phyloP scores from a whole-genome alignment of 2,329 filamentous ascomycete genomes.

The Verticillium nubilum region DNA sequence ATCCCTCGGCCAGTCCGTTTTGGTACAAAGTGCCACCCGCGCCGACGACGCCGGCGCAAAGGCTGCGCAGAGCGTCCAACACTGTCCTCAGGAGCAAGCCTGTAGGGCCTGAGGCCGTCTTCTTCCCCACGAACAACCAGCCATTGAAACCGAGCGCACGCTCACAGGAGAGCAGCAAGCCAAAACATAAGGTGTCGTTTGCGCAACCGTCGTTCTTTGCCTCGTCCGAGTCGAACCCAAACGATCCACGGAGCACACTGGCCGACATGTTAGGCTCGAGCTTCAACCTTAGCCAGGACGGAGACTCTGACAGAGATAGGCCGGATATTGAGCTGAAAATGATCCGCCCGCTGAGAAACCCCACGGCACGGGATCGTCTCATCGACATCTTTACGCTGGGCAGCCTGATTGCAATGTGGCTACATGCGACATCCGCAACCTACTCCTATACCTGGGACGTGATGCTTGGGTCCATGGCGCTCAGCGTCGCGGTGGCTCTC shows the following conservation, averaged over 20 bases:
- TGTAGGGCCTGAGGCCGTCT: constrained; percentile 40
- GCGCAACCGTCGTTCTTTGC: constrained; percentile 59
- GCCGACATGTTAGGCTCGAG: constrained; percentile 38
- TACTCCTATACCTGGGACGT: constrained; percentile 11
- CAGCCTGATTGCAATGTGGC: constrained; percentile 7
- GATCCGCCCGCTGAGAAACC: background rate
- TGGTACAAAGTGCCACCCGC: constrained; percentile 66
- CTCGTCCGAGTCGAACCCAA: constrained; percentile 22
- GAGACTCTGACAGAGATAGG: constrained; percentile 1
- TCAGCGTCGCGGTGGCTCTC: constrained; percentile 7
- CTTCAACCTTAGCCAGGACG: constrained; percentile 32
- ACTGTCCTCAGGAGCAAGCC: constrained; percentile 44
- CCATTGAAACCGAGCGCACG: background rate
- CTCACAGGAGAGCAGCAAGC: background rate
- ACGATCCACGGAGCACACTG: constrained; percentile 36
- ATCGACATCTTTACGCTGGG: constrained; percentile 11
- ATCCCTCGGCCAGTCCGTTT: constrained; percentile 49
- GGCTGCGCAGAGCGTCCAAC: constrained; percentile 56
- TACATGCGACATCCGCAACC: constrained; percentile 8
- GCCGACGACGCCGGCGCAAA: constrained; percentile 60
- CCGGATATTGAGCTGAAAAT: background rate
- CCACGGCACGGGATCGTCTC: constrained; percentile 7
- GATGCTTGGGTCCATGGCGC: constrained; percentile 12
- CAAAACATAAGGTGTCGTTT: constrained; percentile 35
- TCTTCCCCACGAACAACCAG: constrained; percentile 34